Conservation (phyloP, 1,284 basidiomycete genomes). For the Malassezia slooffiae region DNA sequence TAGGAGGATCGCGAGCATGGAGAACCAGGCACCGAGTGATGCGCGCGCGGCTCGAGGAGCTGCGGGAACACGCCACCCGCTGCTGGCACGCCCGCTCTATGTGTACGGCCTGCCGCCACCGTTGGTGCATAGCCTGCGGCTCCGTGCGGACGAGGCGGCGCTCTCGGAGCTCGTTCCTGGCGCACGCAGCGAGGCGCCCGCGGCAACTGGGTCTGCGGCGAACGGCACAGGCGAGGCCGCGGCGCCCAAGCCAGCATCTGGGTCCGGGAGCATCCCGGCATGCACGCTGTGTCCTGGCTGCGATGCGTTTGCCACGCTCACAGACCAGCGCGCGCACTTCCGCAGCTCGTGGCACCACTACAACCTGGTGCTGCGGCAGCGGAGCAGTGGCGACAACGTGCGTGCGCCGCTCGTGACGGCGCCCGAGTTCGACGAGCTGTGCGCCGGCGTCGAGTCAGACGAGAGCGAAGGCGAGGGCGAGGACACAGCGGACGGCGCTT, state of each 20-base stretch:
- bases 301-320: slow-evolving; percentile 60
- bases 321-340: slow-evolving; percentile 76
- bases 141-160: slow-evolving; percentile 14
- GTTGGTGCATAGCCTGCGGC: slow-evolving; percentile 16
- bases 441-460: slow-evolving; percentile 24
- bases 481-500: slow-evolving; percentile 18
- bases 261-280: slow-evolving; percentile 21
- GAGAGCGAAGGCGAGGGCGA: slow-evolving; percentile 10
- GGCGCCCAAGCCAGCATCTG: background rate
- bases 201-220: too few species aligned
- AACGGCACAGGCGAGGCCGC: too few species aligned
- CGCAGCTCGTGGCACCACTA: slow-evolving; percentile 96
- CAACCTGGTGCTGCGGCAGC: slow-evolving; percentile 61
- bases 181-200: background rate
- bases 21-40: too few species aligned
- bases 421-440: slow-evolving; percentile 22
- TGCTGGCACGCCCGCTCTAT: slow-evolving; percentile 23
- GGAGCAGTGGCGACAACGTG: too few species aligned
- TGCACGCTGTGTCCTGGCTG: slow-evolving; percentile 44
- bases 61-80: background rate
- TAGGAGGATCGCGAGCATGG: too few species aligned
- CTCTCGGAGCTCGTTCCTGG: slow-evolving; percentile 11
- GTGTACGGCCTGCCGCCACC: slow-evolving; percentile 24
- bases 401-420: slow-evolving; percentile 15
- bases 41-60: too few species aligned